A percentile compares a stretch with the other conserved stretches of the same genome.
Conservation (phyloP, 768 basidiomycete genomes). For the Psilocybe subaeruginosa region DNA sequence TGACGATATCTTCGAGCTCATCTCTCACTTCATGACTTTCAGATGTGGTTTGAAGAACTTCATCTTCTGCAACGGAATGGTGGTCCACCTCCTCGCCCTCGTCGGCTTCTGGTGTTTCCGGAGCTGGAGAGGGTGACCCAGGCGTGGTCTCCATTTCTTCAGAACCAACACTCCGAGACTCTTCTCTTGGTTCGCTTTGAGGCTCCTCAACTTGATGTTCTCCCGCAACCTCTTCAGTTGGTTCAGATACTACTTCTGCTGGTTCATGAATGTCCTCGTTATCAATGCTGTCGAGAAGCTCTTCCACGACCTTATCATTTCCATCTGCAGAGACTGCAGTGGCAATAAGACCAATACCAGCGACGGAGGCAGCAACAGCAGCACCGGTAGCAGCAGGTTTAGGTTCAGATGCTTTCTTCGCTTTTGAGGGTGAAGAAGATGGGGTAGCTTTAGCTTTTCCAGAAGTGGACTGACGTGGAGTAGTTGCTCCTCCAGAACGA, state of each 20-base stretch:
- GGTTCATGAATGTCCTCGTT: constrained; percentile 7
- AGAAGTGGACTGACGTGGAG: constrained; percentile 20
- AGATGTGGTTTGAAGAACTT: not conserved
- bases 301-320: constrained; percentile 5
- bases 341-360: constrained; percentile 16
- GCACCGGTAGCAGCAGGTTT: constrained; percentile 17
- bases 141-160: constrained; percentile 12
- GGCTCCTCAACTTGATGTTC: constrained; percentile 4
- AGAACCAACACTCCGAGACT: not conserved
- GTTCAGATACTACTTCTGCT: not conserved
- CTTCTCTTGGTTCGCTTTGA: constrained; percentile 11
- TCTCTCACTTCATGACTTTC: constrained; percentile 13
- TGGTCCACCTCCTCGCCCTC: not conserved
- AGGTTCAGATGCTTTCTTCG: constrained; percentile 11
- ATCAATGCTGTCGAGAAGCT: constrained; percentile 1
- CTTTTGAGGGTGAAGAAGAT: constrained; percentile 16
- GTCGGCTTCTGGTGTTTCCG: constrained; percentile 4
- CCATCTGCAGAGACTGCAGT: constrained; percentile 9
- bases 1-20: constrained; percentile 60
- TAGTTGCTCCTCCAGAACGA: constrained; percentile 21
- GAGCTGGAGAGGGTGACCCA: constrained; percentile 9
- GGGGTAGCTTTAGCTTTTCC: constrained; percentile 27
- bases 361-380: constrained; percentile 20
- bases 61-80: constrained; percentile 1
- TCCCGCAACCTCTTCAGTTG: not conserved